Evolutionary conservation across 2,329 filamentous ascomycete genomes (phyloP), one percentile per base, ranked within the genome.

Genomic region (Coniochaeta sp.): DNA sequence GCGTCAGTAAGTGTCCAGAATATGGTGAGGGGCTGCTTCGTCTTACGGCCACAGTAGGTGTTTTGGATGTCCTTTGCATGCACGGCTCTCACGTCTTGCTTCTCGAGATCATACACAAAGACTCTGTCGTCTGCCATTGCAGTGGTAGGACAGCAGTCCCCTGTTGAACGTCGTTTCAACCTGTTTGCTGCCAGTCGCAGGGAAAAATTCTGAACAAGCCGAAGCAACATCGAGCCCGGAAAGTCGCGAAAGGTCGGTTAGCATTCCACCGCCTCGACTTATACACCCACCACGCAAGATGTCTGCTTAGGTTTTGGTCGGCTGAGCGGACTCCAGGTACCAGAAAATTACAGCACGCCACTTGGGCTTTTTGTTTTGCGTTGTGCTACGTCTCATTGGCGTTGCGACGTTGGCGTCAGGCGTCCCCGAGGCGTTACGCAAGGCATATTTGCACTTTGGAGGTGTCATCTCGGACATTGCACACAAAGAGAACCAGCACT

Each of bases 31-130:
- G 52, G 26, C 2, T 36, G 34, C 26, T n/a, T 57, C n/a, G 22
- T 22, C 28, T 38, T 57, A 57, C 54, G 54, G 33, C 54, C 54
- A 38, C 54, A 57, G 54, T 57, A 57, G 6, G 54, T 36, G 17
- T 38, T 34, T n/a, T 38, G 17, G 33, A 57, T 34, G n/a, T 57
- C 54, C 34, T 36, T 34, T 4, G 54, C 31, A 17, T 31, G 34
- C 17, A 57, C 34, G 9, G 54, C 54, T 26, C 54, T 34, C 7
- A 57, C 54, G 8, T 57, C 34, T 38, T 57, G 54, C 11, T 24
- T 57, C n/a, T 57, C 54, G 26, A 57, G 54, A n/a, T 34, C 54
- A 36, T 38, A 36, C 12, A 57, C 54, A 16, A 57, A 57, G 33
- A 57, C 54, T 22, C 54, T 38, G 17, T 57, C n/a, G 34, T 19